Base-by-base conservation (phyloP, 2,329 filamentous ascomycete species). In the Hansfordia pulvinata region DNA sequence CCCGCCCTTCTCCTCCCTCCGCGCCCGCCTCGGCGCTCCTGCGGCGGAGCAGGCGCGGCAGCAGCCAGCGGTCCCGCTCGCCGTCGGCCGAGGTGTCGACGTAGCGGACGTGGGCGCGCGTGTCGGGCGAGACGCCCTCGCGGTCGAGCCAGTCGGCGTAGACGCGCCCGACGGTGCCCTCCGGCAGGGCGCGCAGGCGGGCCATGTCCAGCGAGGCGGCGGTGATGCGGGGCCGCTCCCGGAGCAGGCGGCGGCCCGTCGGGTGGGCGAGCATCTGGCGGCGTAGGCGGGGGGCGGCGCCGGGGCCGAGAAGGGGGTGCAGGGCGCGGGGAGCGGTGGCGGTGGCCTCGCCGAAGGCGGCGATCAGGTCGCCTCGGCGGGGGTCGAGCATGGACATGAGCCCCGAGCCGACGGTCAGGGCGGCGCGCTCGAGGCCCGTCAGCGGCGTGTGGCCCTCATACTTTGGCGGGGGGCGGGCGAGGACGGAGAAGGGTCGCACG, bases 371-470 rank as follows among this genome's bases (percentile, higher is more conserved):
- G 50, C 74, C 83, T 42, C 90, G 71, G 44, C 81, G 71, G 2
- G 88, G 88, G 43, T 94, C 73, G 4, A 84, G 41, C 26, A 79
- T 58, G 18, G 72, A 71, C 42, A 66, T 60, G 27, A 79, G 47
- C 22, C 73, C 69, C 6, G 74, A 74, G 15, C 73, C 73, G 25
- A 77, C 45, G 23, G 72, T 70, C 25, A 98, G 64, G 11, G 73
- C 74, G 32, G 72, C 65, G 29, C 81, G 76, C 56, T 96, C 90
- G 30, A 83, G 43, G 21, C 57, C 55, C 6, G 80, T 93, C 29
- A 98, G 69, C 19, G 88, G 90, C 17, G 96, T 74, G 69, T 98
- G 90, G 53, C 85, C 84, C 1, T 81, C 75, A 58, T 96, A 96
- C 43, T 82, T 90, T 30, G 85, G 82, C 15, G 70, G 68, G 26